phyloP scores from a whole-genome alignment of 2,329 filamentous ascomycete species.

The Sclerotinia trifoliorum region DNA sequence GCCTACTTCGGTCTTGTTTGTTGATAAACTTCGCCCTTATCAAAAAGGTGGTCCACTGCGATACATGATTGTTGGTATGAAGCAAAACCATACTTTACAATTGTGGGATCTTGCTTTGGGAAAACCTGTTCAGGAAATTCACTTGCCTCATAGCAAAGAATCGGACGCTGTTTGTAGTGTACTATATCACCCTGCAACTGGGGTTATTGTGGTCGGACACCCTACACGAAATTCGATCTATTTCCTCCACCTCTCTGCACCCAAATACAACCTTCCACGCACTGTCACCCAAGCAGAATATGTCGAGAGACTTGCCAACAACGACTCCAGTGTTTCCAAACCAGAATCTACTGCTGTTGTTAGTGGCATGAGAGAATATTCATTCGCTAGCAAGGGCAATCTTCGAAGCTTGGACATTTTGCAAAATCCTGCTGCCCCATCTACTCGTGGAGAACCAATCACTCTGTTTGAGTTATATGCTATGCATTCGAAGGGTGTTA shows the following conservation, averaged over 20 bases:
- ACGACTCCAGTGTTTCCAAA: conserved; percentile 71
- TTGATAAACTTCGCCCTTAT: conserved; percentile 94
- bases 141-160: conserved; percentile 92
- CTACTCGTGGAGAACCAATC: conserved; percentile 62
- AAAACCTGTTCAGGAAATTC: conserved; percentile 95
- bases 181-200: conserved; percentile 86
- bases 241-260: conserved; percentile 92
- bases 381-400: conserved; percentile 80
- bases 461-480: conserved; percentile 92
- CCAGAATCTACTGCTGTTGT: conserved; percentile 96
- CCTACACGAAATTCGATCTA: conserved; percentile 97
- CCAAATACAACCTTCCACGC: conserved; percentile 79
- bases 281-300: conserved; percentile 85
- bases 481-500: conserved; percentile 97
- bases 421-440: conserved; percentile 62
- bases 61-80: conserved; percentile 96
- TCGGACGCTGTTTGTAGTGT: conserved; percentile 98
- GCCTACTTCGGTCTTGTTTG: conserved; percentile 92
- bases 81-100: conserved; percentile 98
- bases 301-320: conserved; percentile 72
- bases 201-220: conserved; percentile 92
- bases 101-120: conserved; percentile 95
- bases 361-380: conserved; percentile 94
- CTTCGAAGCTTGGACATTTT: conserved; percentile 90
- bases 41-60: conserved; percentile 84